Evolutionary conservation across 2,329 filamentous ascomycete species (phyloP).

Genomic region (Phaeosphaeriaceae sp.): DNA sequence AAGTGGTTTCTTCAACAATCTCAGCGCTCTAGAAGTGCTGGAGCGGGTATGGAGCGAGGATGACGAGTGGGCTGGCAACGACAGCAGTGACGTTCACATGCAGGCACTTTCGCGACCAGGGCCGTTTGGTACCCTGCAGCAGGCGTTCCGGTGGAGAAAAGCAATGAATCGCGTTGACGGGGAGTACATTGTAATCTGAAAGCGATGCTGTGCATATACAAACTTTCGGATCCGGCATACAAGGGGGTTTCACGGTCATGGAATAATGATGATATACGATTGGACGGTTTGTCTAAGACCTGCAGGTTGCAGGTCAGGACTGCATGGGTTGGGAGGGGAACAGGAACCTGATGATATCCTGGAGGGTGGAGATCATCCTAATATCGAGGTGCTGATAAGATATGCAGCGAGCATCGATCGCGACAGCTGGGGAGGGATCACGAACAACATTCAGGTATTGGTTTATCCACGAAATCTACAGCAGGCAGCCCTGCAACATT

Average conservation of each 20-base stretch:
- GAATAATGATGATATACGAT: constrained; percentile 6
- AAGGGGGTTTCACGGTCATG: constrained; percentile 9
- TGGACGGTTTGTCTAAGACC: constrained; percentile 11
- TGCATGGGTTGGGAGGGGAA: constrained; percentile 10
- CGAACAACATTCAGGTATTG: not conserved
- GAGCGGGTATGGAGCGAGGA: constrained; percentile 81
- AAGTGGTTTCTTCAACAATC: constrained; percentile 92
- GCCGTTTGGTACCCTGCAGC: constrained; percentile 34
- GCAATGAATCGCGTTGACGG: constrained; percentile 61
- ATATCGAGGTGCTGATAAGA: constrained; percentile 3
- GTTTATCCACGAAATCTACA: not conserved
- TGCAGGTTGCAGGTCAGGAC: constrained; percentile 10
- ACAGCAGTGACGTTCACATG: constrained; percentile 25
- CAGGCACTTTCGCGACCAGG: constrained; percentile 24
- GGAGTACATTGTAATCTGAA: constrained; percentile 61
- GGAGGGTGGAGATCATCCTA: constrained; percentile 5
- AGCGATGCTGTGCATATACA: constrained; percentile 9
- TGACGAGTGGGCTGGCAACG: constrained; percentile 33
- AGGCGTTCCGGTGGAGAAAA: constrained; percentile 58
- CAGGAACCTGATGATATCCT: constrained; percentile 9
- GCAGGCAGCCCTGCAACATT: constrained; percentile 8
- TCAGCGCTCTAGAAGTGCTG: constrained; percentile 82
- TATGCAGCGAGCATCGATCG: not conserved
- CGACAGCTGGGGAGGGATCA: not conserved
- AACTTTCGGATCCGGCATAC: constrained; percentile 24